Percentiles rank a stretch among this genome's conserved stretches.
Conservation (phyloP, 2,329 filamentous ascomycete genomes). For the Tolypocladium ovalisporum region DNA sequence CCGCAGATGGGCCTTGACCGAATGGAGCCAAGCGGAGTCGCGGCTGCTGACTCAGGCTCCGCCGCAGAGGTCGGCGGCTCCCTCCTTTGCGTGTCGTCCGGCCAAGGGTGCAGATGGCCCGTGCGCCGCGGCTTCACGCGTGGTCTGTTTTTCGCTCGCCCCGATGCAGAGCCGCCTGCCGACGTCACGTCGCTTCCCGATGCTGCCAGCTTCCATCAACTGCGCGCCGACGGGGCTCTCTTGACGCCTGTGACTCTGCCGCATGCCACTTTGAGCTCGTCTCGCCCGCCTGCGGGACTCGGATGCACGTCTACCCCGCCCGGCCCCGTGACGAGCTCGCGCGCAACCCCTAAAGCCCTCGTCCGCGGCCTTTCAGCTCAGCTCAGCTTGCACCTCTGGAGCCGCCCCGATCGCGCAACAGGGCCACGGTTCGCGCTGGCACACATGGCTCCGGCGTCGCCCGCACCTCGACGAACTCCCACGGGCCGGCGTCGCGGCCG, state of each 20-base stretch:
- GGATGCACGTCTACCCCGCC: constrained; percentile 13
- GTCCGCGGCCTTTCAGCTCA: background rate
- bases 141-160: constrained; percentile 26
- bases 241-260: constrained; percentile 9
- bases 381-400: background rate
- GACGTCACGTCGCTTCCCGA: constrained; percentile 23
- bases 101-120: background rate
- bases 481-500: constrained; percentile 36
- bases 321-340: constrained; percentile 17
- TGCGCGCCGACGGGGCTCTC: constrained; percentile 11
- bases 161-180: constrained; percentile 16
- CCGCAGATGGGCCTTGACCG: background rate
- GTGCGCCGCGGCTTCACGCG: constrained; percentile 20
- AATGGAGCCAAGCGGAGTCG: background rate
- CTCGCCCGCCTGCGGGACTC: constrained; percentile 7
- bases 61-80: background rate
- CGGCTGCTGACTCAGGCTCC: background rate
- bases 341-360: constrained; percentile 15
- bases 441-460: constrained; percentile 21
- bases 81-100: background rate
- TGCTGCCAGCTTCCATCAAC: constrained; percentile 16
- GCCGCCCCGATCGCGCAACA: background rate
- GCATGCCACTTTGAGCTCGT: constrained; percentile 8
- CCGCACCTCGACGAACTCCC: constrained; percentile 28
- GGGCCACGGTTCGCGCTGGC: background rate